Conservation (phyloP, 371 early-diverging fungal species). For the Mortierella sp. region DNA sequence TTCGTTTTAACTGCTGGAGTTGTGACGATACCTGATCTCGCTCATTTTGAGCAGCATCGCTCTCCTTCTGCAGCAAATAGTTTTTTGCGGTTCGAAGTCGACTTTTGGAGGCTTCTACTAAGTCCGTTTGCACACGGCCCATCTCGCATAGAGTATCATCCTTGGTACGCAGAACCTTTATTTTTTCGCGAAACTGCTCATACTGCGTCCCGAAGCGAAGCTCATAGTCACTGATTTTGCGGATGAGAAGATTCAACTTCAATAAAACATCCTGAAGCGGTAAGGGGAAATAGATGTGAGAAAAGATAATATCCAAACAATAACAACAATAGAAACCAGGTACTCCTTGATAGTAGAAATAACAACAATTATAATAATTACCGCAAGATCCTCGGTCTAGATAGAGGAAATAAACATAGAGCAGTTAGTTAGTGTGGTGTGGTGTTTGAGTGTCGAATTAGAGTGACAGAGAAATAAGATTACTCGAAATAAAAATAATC, state of each 20-base stretch:
- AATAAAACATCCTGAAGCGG: slow-evolving; percentile 42
- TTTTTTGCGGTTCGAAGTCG: slow-evolving; percentile 36
- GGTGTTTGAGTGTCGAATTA: no score
- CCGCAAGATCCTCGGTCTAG: slow-evolving; percentile 47
- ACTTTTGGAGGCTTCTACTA: slow-evolving; percentile 44
- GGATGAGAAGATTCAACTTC: slow-evolving; percentile 51
- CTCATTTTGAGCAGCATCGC: slow-evolving; percentile 33
- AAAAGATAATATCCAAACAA: no score
- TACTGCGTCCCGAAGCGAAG: slow-evolving; percentile 50
- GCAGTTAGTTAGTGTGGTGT: no score
- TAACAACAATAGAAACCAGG: not conserved
- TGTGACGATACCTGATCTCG: slow-evolving; percentile 18
- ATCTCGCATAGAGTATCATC: slow-evolving; percentile 53
- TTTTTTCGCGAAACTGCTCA: slow-evolving; percentile 51
- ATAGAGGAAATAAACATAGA: not conserved
- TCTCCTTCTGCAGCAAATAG: slow-evolving; percentile 34
- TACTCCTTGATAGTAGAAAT: not conserved
- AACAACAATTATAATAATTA: slow-evolving; percentile 4
- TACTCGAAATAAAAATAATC: not conserved
- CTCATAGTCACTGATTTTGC: slow-evolving; percentile 57
- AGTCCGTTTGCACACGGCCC: slow-evolving; percentile 44
- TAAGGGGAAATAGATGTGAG: slow-evolving; percentile 16
- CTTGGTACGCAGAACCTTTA: slow-evolving; percentile 53
- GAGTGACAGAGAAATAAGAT: no score
- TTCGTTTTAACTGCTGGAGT: slow-evolving; percentile 39